Conservation (phyloP, 371 early-diverging fungal species). For the Actinomucor elegans region DNA sequence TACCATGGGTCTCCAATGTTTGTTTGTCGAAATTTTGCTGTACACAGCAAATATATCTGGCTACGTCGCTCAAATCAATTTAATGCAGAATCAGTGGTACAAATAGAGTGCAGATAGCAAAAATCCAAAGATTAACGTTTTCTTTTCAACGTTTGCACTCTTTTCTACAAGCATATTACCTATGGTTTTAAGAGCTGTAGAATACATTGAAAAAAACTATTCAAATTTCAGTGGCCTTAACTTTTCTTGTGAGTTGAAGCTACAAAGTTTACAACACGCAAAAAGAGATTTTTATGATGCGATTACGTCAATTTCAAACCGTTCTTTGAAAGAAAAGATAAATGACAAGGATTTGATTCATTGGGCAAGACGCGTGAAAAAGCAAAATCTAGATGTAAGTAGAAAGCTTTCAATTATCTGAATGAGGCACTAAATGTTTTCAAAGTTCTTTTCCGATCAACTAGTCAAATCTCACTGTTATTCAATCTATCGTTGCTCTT, state of each 20-base stretch:
- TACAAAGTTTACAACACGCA: not conserved
- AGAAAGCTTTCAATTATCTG: not conserved
- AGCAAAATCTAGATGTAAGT: constrained; percentile 3
- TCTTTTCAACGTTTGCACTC: not conserved
- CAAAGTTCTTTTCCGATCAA: not conserved
- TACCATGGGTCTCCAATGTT: too few species aligned
- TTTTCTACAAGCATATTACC: too few species aligned
- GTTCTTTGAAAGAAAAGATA: constrained; percentile 8
- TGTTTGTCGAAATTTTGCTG: too few species aligned
- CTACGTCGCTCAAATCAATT: too few species aligned
- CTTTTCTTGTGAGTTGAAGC: not conserved
- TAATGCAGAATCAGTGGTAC: too few species aligned
- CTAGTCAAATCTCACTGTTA: constrained; percentile 12
- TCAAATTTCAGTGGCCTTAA: not conserved
- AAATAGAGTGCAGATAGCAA: too few species aligned
- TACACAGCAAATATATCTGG: too few species aligned
- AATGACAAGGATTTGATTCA: constrained; percentile 7
- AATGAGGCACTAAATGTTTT: not conserved
- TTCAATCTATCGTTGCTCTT: constrained; percentile 7
- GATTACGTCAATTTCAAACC: constrained; percentile 6
- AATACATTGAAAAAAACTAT: constrained; percentile 2
- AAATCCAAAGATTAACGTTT: not conserved
- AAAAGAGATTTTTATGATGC: constrained; percentile 7
- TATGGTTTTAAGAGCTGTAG: not conserved
- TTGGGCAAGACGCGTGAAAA: constrained; percentile 6